Evolutionary conservation across 2,329 filamentous ascomycete species (phyloP), one percentile per base, ranked within the genome.

Genomic region (Trichoderma sp.): DNA sequence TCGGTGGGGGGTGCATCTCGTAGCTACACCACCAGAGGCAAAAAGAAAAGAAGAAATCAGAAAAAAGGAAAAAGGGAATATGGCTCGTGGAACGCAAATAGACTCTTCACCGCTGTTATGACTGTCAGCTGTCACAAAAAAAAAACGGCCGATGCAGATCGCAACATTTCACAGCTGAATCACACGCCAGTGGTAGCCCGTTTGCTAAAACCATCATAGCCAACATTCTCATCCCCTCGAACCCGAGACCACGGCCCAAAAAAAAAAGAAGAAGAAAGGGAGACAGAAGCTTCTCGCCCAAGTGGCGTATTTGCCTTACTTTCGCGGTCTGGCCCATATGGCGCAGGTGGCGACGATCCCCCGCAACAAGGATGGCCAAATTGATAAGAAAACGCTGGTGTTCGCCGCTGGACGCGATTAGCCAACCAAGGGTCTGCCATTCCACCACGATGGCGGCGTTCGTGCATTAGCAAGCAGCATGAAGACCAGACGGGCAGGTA

Each of bases 401-500:
- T 48, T 65, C 52, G 25, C 25, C 45, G 59, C 27, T 8, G 6
- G 52, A 48, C 34, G 37, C 61, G 64, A 67, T 58, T 64, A 68
- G 66, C 59, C 59, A 42, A 42, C 45, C 37, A 64, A 68, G 53
- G 59, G 52, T 35, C 37, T 53, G 13, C 32, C 52, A 64, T 50
- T 56, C 52, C 66, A 60, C 58, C 58, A 19, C 42, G 59, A 32
- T 59, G 45, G 42, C 32, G 67, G 61, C 52, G 39, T 68, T 63
- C 63, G 61, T 68, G 67, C 67, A 68, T 66, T 68, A 68, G 67
- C 19, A 37, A 50, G 60, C 42, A 64, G 67, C 54, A 39, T 59
- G 63, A 66, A 39, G 61, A 68, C 67, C 22, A 66, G 67, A 68
- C 34, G 67, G 67, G 67, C 67, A 68, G 67, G 67, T 68, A 68